A percentile compares a stretch with the other conserved stretches of the same genome.
Evolutionary conservation across 495 filamentous ascomycete species (phyloP).

Genomic region (Rhypophila decipiens): DNA sequence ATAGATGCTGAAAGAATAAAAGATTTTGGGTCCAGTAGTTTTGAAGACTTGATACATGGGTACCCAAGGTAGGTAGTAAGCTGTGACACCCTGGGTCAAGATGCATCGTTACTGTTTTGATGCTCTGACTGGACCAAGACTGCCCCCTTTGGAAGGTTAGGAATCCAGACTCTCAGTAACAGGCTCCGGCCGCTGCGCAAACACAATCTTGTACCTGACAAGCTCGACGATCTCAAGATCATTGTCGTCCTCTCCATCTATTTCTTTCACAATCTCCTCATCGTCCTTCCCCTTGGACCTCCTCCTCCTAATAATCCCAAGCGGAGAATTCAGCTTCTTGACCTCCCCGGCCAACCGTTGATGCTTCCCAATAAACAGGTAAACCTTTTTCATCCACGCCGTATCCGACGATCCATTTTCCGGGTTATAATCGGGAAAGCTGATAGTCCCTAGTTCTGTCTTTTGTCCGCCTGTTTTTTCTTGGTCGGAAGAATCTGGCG

Average conservation of each 20-base stretch:
- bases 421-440: constrained; percentile 67
- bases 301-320: constrained; percentile 67
- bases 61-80: too few species aligned
- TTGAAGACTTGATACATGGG: too few species aligned
- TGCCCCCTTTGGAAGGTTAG: too few species aligned
- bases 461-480: constrained; percentile 12
- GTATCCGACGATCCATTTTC: constrained; percentile 41
- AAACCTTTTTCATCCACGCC: constrained; percentile 82
- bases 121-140: too few species aligned
- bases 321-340: constrained; percentile 69
- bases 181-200: constrained; percentile 82
- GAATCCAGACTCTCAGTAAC: constrained; percentile 38
- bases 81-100: too few species aligned
- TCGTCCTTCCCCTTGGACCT: constrained; percentile 14
- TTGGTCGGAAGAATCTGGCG: constrained; percentile 3
- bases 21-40: too few species aligned
- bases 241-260: constrained; percentile 15
- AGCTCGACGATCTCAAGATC: constrained; percentile 69
- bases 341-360: constrained; percentile 88
- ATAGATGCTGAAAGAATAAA: too few species aligned
- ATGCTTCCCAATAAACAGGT: constrained; percentile 81
- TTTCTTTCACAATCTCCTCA: constrained; percentile 4
- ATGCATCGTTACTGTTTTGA: too few species aligned
- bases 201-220: constrained; percentile 82
- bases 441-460: constrained; percentile 63